Evolutionary conservation across 2,329 filamentous ascomycete species (phyloP).

Genomic region (Graphilbum sp.): DNA sequence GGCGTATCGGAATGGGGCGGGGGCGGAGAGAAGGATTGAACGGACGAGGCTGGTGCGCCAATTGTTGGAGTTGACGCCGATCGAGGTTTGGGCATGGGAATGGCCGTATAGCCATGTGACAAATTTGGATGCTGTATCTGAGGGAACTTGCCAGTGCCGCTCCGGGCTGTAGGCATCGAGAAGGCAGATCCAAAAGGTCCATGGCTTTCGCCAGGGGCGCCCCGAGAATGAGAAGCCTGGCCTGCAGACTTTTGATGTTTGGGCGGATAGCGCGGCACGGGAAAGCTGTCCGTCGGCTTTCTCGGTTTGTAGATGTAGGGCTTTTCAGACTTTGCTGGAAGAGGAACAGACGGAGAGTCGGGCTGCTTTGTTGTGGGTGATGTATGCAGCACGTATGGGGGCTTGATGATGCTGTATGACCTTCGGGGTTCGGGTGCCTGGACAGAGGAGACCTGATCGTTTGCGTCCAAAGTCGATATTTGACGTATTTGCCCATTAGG

Average conservation of each 20-base stretch:
- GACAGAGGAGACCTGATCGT: background rate
- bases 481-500: no score
- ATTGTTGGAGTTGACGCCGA: background rate
- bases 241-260: constrained; percentile 3
- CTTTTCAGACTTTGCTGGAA: constrained; percentile 21
- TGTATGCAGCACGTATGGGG: constrained; percentile 11
- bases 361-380: constrained; percentile 3
- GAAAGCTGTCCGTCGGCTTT: constrained; percentile 16
- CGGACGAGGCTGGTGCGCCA: background rate
- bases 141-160: constrained; percentile 7
- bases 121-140: constrained; percentile 11
- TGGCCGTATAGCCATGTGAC: constrained; percentile 7
- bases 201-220: background rate
- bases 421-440: constrained; percentile 5
- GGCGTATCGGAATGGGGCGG: background rate
- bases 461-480: no score
- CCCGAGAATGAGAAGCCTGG: background rate
- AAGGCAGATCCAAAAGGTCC: constrained; percentile 11
- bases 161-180: constrained; percentile 6
- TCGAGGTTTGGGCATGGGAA: constrained; percentile 4
- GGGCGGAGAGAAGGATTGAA: background rate
- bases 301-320: constrained; percentile 38
- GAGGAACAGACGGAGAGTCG: constrained; percentile 3
- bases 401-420: constrained; percentile 13
- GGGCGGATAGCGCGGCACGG: constrained; percentile 5